These are phyloP conservation scores for Physcia stellaris DNA, from an alignment of 495 filamentous ascomycete species.

Conservation along the genomic window DNA sequence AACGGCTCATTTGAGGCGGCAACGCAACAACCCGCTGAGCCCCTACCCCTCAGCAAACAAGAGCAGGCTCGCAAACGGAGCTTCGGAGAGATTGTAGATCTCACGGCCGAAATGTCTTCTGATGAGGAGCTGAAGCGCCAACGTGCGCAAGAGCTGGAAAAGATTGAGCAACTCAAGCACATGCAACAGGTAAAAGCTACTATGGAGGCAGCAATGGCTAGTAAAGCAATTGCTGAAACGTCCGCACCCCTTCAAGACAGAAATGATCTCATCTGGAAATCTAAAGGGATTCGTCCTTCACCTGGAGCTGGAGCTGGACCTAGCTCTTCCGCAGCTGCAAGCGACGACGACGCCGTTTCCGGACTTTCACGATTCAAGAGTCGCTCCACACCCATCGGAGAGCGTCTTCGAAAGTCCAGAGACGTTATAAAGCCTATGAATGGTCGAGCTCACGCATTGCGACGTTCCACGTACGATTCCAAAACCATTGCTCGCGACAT, in stretches of 20 bases:
- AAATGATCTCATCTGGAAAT: background rate
- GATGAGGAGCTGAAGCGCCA: conserved; percentile 22
- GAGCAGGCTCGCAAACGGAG: conserved; percentile 28
- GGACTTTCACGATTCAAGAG: background rate
- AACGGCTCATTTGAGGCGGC: too few species aligned
- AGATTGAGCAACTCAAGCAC: background rate
- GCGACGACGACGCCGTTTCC: background rate
- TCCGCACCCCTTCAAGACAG: too few species aligned
- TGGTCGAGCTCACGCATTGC: conserved; percentile 25
- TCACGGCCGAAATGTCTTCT: conserved; percentile 25
- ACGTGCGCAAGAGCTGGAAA: background rate
- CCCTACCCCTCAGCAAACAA: conserved; percentile 11
- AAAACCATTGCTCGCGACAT: conserved; percentile 54
- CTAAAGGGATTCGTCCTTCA: background rate
- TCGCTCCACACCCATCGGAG: background rate
- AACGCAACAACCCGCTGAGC: too few species aligned
- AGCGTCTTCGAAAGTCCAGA: conserved; percentile 2
- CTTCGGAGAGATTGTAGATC: conserved; percentile 36
- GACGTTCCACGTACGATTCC: conserved; percentile 38
- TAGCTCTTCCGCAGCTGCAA: background rate
- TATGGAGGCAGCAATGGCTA: background rate
- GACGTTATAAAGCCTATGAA: conserved; percentile 32
- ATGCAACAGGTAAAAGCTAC: background rate
- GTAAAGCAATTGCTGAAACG: background rate
- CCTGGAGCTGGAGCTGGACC: background rate